phyloP scores from a whole-genome alignment of 2,329 filamentous ascomycete species.

The Exophiala xenobiotica region DNA sequence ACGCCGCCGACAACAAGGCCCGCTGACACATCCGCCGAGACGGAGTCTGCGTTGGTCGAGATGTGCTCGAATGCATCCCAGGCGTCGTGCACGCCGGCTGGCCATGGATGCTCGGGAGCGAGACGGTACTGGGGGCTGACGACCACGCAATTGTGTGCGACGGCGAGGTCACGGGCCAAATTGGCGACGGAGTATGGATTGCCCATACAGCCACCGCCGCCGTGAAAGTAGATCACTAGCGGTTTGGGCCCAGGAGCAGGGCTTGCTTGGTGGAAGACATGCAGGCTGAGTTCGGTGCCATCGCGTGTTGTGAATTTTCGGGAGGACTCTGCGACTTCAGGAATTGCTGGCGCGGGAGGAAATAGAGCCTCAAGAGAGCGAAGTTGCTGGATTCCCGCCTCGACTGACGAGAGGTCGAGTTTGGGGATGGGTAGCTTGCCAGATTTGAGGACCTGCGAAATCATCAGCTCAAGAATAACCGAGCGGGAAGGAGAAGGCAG shows the following conservation, averaged over 20 bases:
- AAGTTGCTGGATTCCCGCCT: not conserved
- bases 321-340: constrained; percentile 8
- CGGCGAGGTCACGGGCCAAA: constrained; percentile 21
- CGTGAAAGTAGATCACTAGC: constrained; percentile 25
- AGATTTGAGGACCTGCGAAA: constrained; percentile 7
- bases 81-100: constrained; percentile 43
- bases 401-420: constrained; percentile 2
- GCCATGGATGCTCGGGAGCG: constrained; percentile 50
- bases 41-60: constrained; percentile 26
- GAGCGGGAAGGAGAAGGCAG: too few relatives aligned
- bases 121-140: constrained; percentile 36
- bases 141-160: constrained; percentile 26
- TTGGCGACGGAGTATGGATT: constrained; percentile 22
- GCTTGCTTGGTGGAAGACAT: constrained; percentile 21
- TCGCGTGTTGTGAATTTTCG: constrained; percentile 27
- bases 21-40: constrained; percentile 40
- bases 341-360: constrained; percentile 2
- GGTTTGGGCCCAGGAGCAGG: constrained; percentile 10
- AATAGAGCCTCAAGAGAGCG: constrained; percentile 4
- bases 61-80: constrained; percentile 50
- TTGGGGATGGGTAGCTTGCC: constrained; percentile 6
- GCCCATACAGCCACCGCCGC: constrained; percentile 29
- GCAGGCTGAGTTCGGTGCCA: constrained; percentile 19
- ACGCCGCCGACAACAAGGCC: constrained; percentile 52
- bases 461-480: too few relatives aligned